Conservation (phyloP, 345 rosid species). For the Syzygium aqueum region DNA sequence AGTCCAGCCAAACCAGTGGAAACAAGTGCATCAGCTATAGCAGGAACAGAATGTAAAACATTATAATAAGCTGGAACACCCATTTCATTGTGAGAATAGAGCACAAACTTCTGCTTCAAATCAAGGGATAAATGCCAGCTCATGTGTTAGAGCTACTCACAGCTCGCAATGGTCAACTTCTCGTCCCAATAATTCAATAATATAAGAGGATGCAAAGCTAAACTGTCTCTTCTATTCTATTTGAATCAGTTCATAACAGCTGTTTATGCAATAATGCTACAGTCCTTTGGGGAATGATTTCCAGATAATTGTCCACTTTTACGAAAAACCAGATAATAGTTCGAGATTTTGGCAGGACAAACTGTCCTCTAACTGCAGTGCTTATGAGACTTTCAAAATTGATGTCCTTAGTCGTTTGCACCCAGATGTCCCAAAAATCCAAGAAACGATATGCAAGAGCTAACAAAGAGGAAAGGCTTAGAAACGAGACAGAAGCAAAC, state of each 20-base stretch:
- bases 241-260: neutral
- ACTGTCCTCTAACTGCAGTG: neutral
- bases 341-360: neutral
- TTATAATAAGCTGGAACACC: neutral
- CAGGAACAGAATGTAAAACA: neutral
- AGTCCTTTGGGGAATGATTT: neutral
- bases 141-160: neutral
- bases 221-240: neutral
- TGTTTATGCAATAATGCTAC: neutral
- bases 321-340: neutral
- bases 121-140: neutral
- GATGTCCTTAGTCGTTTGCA: neutral
- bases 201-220: neutral
- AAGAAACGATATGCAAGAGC: neutral
- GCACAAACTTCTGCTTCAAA: neutral
- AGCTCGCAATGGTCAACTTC: neutral
- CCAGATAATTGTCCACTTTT: neutral
- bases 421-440: neutral
- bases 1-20: constrained; percentile 41
- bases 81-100: neutral
- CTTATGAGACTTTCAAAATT: neutral
- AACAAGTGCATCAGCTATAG: constrained; percentile 42
- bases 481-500: neutral
- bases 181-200: neutral
- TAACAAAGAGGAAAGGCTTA: neutral